Evolutionary conservation across 768 basidiomycete species (phyloP).

Genomic region (Russula virescens): DNA sequence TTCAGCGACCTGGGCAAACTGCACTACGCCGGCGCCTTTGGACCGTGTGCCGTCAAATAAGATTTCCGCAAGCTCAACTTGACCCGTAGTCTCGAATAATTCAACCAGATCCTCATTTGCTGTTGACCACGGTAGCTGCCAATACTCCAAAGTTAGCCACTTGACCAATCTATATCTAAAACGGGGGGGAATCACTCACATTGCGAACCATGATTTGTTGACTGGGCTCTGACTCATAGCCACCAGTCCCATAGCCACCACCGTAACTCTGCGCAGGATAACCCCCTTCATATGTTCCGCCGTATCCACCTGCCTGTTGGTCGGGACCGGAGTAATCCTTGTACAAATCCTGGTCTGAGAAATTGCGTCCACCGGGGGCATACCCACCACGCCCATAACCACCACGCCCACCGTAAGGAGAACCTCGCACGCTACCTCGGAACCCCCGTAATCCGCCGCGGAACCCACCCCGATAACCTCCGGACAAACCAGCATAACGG

Average conservation of each 20-base stretch:
- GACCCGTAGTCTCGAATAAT: slow-evolving; percentile 95
- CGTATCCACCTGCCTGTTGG: slow-evolving; percentile 42
- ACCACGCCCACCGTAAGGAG: slow-evolving; percentile 43
- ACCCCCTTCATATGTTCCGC: slow-evolving; percentile 33
- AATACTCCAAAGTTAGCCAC: not conserved
- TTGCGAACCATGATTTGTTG: slow-evolving; percentile 99
- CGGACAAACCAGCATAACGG: slow-evolving; percentile 81
- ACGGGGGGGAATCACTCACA: slow-evolving; percentile 46
- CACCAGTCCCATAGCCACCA: slow-evolving; percentile 31
- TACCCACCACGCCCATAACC: slow-evolving; percentile 56
- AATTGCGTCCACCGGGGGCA: slow-evolving; percentile 50
- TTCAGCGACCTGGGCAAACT: slow-evolving; percentile 81
- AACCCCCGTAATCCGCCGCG: slow-evolving; percentile 35
- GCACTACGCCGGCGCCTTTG: slow-evolving; percentile 94
- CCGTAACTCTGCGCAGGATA: slow-evolving; percentile 30
- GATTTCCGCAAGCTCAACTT: slow-evolving; percentile 92
- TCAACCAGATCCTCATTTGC: slow-evolving; percentile 98
- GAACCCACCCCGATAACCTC: slow-evolving; percentile 53
- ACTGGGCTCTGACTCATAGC: slow-evolving; percentile 67
- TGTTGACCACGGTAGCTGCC: slow-evolving; percentile 94
- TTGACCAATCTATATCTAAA: not conserved
- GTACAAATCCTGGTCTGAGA: slow-evolving; percentile 85
- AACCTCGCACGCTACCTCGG: slow-evolving; percentile 50
- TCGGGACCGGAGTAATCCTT: slow-evolving; percentile 92
- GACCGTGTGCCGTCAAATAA: slow-evolving; percentile 88